phyloP scores from a whole-genome alignment of 257 asterid genomes.

The Craterostigma plantagineum region DNA sequence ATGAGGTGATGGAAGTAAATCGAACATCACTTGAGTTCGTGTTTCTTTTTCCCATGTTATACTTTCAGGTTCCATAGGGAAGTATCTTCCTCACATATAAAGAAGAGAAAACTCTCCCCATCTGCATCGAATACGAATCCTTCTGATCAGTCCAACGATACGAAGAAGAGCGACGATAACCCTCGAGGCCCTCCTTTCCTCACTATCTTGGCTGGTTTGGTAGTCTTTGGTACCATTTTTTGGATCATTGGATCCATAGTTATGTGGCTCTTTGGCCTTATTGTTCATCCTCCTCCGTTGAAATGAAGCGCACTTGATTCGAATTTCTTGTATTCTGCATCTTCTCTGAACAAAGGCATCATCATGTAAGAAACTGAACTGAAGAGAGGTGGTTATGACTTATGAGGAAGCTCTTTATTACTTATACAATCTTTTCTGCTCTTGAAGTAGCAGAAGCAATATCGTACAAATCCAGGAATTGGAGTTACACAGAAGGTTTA shows the following conservation, averaged over 20 bases:
- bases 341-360: background rate
- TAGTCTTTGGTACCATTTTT: constrained; percentile 23
- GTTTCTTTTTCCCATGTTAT: constrained; percentile 5
- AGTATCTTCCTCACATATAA: constrained; percentile 8
- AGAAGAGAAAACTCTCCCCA: constrained; percentile 12
- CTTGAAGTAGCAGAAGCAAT: too few species aligned
- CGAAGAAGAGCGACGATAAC: constrained; percentile 13
- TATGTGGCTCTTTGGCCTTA: constrained; percentile 35
- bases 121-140: constrained; percentile 31
- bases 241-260: constrained; percentile 39
- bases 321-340: constrained; percentile 1
- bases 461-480: too few species aligned
- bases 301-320: constrained; percentile 10
- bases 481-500: too few species aligned
- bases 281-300: constrained; percentile 23
- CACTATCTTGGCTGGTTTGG: constrained; percentile 62
- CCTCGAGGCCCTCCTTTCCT: constrained; percentile 49
- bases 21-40: too few species aligned
- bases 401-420: too few species aligned
- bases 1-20: too few species aligned
- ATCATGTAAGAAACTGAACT: too few species aligned
- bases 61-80: constrained; percentile 22
- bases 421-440: too few species aligned
- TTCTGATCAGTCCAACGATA: constrained; percentile 20
- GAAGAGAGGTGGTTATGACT: too few species aligned